phyloP scores from a whole-genome alignment of 108 stramenopile genomes.

The Nitzschia sp. region DNA sequence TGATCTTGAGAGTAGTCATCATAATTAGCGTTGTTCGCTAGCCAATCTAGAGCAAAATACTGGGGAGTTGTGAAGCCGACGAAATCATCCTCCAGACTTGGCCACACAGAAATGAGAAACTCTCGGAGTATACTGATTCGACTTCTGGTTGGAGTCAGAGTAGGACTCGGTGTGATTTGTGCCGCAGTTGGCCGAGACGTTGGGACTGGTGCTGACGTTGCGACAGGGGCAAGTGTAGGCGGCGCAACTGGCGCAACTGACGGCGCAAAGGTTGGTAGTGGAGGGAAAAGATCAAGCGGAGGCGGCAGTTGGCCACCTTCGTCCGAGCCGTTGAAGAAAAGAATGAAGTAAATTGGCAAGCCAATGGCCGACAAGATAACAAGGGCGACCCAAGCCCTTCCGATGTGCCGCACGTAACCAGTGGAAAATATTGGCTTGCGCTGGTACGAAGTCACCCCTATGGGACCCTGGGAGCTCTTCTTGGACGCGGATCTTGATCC shows the following conservation, averaged over 20 bases:
- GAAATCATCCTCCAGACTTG: conserved; percentile 17
- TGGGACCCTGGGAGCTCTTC: neutral
- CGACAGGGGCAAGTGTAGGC: neutral
- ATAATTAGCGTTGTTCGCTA: conserved; percentile 13
- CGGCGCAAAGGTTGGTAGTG: conserved; percentile 7
- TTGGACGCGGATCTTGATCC: neutral
- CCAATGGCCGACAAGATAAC: conserved; percentile 3
- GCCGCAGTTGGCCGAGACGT: conserved; percentile 1
- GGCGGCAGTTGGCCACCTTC: neutral
- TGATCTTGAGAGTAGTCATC: conserved; percentile 16
- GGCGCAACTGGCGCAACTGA: neutral
- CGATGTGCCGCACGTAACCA: neutral
- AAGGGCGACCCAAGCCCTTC: neutral
- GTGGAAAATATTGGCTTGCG: neutral
- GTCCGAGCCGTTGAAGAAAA: neutral
- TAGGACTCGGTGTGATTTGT: neutral
- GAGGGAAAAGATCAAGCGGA: neutral
- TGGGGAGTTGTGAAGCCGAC: conserved; percentile 18
- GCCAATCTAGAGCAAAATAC: conserved; percentile 27
- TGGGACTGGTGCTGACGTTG: neutral
- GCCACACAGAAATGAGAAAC: conserved; percentile 29
- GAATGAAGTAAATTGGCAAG: conserved; percentile 11
- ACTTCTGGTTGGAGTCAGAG: conserved; percentile 5
- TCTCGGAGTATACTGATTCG: conserved; percentile 15
- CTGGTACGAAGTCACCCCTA: neutral